Conservation (phyloP, 1,284 basidiomycete species). For the Lignosus rhinocerotis region DNA sequence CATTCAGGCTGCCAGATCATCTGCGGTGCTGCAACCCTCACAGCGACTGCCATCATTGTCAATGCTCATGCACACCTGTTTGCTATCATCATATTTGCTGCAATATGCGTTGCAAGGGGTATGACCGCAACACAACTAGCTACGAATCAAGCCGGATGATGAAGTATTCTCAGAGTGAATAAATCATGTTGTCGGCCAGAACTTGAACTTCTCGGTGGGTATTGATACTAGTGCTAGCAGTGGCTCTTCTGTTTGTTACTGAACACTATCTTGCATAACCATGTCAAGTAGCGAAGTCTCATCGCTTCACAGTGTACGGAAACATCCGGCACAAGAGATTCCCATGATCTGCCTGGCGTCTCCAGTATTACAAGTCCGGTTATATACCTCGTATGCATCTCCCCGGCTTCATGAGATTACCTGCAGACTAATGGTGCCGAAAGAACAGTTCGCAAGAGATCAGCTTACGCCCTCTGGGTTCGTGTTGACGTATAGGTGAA, state of each 20-base stretch:
- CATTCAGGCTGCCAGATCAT: no score
- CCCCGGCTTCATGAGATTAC: constrained; percentile 5
- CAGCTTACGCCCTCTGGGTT: constrained; percentile 6
- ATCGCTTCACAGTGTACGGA: constrained; percentile 1
- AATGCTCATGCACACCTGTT: no score
- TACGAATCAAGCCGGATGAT: no score
- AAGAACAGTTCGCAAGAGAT: not conserved
- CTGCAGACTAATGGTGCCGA: constrained; percentile 1
- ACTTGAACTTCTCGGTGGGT: not conserved
- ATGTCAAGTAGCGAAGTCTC: not conserved
- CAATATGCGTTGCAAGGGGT: no score
- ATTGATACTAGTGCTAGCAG: not conserved
- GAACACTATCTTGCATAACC: not conserved
- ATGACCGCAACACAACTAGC: no score
- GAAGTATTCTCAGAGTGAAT: no score
- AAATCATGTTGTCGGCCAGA: no score
- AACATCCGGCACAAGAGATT: constrained; percentile 5
- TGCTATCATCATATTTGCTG: no score
- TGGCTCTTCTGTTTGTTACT: not conserved
- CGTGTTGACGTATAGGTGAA: not conserved
- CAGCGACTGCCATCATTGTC: no score
- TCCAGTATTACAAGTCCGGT: constrained; percentile 17
- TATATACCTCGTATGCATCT: not conserved
- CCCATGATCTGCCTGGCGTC: constrained; percentile 10
- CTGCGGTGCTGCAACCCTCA: no score